These are phyloP conservation scores for Chlorencoelia australis DNA, from an alignment of 2,329 filamentous ascomycete species.

Conservation along the genomic window DNA sequence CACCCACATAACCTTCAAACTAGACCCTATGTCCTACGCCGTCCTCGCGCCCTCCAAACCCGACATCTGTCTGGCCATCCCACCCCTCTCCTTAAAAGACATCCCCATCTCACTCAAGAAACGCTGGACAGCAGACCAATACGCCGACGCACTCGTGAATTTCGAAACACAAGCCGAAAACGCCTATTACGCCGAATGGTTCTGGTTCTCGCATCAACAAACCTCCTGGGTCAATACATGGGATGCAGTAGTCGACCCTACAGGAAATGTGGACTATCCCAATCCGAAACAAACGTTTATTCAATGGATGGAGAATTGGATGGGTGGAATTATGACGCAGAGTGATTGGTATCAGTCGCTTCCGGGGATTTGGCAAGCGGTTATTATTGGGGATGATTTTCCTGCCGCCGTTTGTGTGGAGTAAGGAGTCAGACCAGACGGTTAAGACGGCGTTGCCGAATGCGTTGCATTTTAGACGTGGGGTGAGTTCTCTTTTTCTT, in stretches of 20 bases:
- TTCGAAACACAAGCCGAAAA: slow-evolving; percentile 32
- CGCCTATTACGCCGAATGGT: slow-evolving; percentile 39
- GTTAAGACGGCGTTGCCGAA: slow-evolving; percentile 36
- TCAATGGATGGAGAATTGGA: slow-evolving; percentile 30
- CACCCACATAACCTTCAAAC: slow-evolving; percentile 38
- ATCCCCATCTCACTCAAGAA: slow-evolving; percentile 31
- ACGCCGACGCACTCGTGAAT: slow-evolving; percentile 26
- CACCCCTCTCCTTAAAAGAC: slow-evolving; percentile 30
- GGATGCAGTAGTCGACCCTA: slow-evolving; percentile 29
- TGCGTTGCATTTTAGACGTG: slow-evolving; percentile 38
- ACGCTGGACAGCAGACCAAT: slow-evolving; percentile 26
- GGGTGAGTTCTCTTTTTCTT: slow-evolving; percentile 15
- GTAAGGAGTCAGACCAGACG: no score
- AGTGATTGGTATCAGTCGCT: slow-evolving; percentile 27
- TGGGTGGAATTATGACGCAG: slow-evolving; percentile 28
- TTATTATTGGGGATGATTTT: slow-evolving; percentile 27
- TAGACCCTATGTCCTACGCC: slow-evolving; percentile 38
- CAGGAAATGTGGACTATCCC: slow-evolving; percentile 30
- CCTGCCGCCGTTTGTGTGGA: no score
- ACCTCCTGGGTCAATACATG: slow-evolving; percentile 38
- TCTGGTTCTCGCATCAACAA: slow-evolving; percentile 39
- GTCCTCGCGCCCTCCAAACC: slow-evolving; percentile 35
- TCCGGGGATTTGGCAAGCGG: slow-evolving; percentile 29
- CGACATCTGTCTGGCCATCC: slow-evolving; percentile 33
- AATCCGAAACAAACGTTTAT: slow-evolving; percentile 14